phyloP scores from a whole-genome alignment of 2,329 filamentous ascomycete genomes.

The Fusarium begoniae region DNA sequence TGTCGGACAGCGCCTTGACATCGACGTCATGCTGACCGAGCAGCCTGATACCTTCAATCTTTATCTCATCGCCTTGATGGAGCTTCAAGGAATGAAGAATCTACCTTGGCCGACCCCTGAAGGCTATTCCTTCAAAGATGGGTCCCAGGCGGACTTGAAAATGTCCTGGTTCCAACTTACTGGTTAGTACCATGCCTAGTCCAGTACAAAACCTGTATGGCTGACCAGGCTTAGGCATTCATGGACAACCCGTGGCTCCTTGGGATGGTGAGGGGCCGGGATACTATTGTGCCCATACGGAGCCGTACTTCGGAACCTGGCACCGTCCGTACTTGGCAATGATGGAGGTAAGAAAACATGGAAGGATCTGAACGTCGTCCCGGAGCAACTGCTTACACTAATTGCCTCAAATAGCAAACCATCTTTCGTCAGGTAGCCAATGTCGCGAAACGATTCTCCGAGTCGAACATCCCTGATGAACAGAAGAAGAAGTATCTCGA shows the following conservation, averaged over 20 bases:
- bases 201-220: rapidly evolving
- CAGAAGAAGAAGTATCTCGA: background rate
- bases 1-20: rapidly evolving
- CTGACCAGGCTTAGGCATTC: background rate
- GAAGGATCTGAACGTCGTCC: too few relatives aligned
- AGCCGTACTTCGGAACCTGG: rapidly evolving
- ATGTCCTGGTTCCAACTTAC: background rate
- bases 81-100: rapidly evolving
- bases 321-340: background rate
- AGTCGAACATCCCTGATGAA: background rate
- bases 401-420: background rate
- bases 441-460: rapidly evolving
- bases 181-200: rapidly evolving
- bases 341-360: background rate
- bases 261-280: background rate
- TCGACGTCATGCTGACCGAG: background rate
- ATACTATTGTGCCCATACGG: rapidly evolving
- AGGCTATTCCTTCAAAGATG: background rate
- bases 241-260: rapidly evolving
- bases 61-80: background rate
- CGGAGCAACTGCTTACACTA: too few relatives aligned
- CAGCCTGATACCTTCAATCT: background rate
- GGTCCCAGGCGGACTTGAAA: background rate
- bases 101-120: rapidly evolving
- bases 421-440: rapidly evolving